Conservation (phyloP, 2,329 filamentous ascomycete genomes). For the Polytolypa hystricis region DNA sequence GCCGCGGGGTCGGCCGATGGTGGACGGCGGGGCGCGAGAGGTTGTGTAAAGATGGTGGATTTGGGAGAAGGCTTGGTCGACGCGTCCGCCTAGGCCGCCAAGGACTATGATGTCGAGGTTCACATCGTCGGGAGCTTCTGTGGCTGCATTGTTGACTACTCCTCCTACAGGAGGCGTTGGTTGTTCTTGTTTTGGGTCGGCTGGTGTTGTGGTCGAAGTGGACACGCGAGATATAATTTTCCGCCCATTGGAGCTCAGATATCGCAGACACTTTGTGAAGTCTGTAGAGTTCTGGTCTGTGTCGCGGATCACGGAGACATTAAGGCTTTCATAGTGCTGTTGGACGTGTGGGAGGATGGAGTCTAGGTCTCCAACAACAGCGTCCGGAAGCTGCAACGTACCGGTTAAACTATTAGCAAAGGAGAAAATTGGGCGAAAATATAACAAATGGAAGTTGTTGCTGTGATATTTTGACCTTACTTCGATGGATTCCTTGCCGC, state of each 20-base stretch:
- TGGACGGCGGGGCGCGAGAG: constrained; percentile 3
- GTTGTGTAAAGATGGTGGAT: constrained; percentile 65
- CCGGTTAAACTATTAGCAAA: no score
- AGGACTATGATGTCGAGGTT: constrained; percentile 61
- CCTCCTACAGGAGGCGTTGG: neutral
- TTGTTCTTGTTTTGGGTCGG: constrained; percentile 6
- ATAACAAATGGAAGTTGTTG: no score
- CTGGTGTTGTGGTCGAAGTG: constrained; percentile 2
- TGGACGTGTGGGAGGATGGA: constrained; percentile 56
- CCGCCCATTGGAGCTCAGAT: constrained; percentile 35
- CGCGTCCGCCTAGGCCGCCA: constrained; percentile 76
- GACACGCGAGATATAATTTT: constrained; percentile 18
- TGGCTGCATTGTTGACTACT: constrained; percentile 10
- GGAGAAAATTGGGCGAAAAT: no score
- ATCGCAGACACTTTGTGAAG: constrained; percentile 69
- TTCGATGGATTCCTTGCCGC: constrained; percentile 20
- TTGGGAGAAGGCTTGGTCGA: constrained; percentile 85
- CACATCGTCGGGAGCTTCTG: constrained; percentile 14
- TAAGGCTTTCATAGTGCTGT: constrained; percentile 53
- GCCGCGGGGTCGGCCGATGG: constrained; percentile 25
- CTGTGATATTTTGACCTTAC: constrained; percentile 20
- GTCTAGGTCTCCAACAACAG: constrained; percentile 85
- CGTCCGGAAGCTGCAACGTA: constrained; percentile 45
- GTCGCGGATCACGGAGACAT: constrained; percentile 56
- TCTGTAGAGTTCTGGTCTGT: constrained; percentile 82